Conservation (phyloP, 2,329 filamentous ascomycete species). For the Alternaria conjuncta region DNA sequence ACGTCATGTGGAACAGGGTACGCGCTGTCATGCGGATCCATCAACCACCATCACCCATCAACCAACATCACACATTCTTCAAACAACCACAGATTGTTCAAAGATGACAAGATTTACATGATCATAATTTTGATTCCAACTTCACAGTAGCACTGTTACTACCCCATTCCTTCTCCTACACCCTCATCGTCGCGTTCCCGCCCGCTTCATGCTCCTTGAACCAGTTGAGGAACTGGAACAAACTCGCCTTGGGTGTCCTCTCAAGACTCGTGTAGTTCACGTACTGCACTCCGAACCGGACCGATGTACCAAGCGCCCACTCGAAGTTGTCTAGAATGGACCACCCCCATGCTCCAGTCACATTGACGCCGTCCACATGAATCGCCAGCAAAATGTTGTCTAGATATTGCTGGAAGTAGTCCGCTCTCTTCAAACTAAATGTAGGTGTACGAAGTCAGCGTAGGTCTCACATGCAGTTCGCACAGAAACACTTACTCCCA, state of each 20-base stretch:
- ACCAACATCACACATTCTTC: not conserved
- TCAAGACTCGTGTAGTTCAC: constrained; percentile 51
- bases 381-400: constrained; percentile 51
- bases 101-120: not conserved
- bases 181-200: constrained; percentile 36
- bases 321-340: constrained; percentile 53
- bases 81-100: not conserved
- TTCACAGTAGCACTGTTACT: not conserved
- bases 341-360: constrained; percentile 53
- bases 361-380: constrained; percentile 49
- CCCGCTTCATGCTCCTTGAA: constrained; percentile 44
- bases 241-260: constrained; percentile 51
- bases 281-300: constrained; percentile 53
- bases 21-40: constrained; percentile 21
- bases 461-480: too few species aligned
- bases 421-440: constrained; percentile 48
- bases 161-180: constrained; percentile 4
- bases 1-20: constrained; percentile 31
- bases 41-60: not conserved
- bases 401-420: constrained; percentile 52
- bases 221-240: constrained; percentile 54
- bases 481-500: constrained; percentile 33
- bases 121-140: not conserved
- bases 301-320: constrained; percentile 47
- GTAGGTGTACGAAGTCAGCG: too few species aligned